Evolutionary conservation across 2,329 filamentous ascomycete species (phyloP), one percentile per base, ranked within the genome.

Genomic region (Hypoxylon sp.): DNA sequence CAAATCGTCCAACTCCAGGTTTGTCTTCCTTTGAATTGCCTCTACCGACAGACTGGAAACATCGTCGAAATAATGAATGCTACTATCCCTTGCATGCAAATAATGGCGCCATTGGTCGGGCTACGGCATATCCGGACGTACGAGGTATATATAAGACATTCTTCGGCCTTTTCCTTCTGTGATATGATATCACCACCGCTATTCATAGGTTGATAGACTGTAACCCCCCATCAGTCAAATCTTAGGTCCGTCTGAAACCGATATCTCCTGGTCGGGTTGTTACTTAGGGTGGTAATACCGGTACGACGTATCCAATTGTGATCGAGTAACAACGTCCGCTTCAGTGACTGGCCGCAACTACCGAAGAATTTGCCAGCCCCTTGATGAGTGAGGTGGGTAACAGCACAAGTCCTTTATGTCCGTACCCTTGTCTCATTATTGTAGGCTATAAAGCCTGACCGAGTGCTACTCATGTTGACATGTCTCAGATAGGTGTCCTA

Each of bases 221-320:
- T 7, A 21, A 23, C 48, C 46, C 34, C 3, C 38, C 7, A 19
- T 19, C n/a, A 43, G 14, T n/a, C 28, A 28, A 51, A 51, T 41
- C 45, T 61, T 61, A 50, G 48, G 38, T 52, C 60, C 56, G 56
- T 10, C 17, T 52, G 43, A 21, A 9, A 50, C 48, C 65, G 61
- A 11, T 65, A 68, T 65, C 51, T 68, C 48, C 65, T 49, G 14
- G 14, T 23, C n/a, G 41, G 36, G 11, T 46, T 30, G 9, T n/a
- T 13, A 23, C 38, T 5, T 30, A 58, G 6, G 10, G 48, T 25
- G 7, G 11, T 5, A 14, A 38, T 45, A n/a, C n/a, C n/a, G n/a
- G n/a, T n/a, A 49, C 23, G 43, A 28, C 30, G 6, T 11, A 17
- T 38, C 32, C 43, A 36, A 28, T 48, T 7, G 45, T 43, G 55